Base-by-base conservation (phyloP, 495 filamentous ascomycete genomes). In the Penicillium tannophilum region DNA sequence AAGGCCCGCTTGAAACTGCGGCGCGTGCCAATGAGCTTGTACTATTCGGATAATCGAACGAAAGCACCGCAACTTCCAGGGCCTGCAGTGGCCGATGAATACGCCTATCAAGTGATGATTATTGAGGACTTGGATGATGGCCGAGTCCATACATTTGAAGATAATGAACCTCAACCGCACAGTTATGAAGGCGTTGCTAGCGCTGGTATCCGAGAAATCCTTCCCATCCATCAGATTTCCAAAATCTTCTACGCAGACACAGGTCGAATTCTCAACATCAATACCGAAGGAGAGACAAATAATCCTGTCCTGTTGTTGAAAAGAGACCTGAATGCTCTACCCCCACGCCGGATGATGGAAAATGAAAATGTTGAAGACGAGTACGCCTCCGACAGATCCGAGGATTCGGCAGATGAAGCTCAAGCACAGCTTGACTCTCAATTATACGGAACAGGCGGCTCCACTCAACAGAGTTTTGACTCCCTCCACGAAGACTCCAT, bases 161-260 rank as follows among this genome's bases (percentile, higher is more conserved):
- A 90, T 0, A 71, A 69, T 31, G 80, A 85, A 26, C 65, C 76
- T 6, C 81, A 83, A 56, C 87, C 90, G 20, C 76, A 80, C 7
- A 76, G 72, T 0, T 96, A 85, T 62, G 90, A 91, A 61, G 91
- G 87, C 31, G 78, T 97, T 20, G 54, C 72, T 8, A 68, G 73
- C 26, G 93, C 94, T 23, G 95, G 95, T 6, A 86, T 98, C 19
- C 80, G 92, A 31, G 90, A 96, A 63, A 80, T 86, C 28, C 79
- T 99, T 6, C 94, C 95, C 0, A 87, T 99, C 33, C 88, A 95
- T 68, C 88, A 98, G 64, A 85, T 98, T 10, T 90, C 91, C 23
- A 98, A 95, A 64, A 94, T 99, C 24, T 98, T 99, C 72, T 99
- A 98, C 63, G 93, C 94, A 14, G 91, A 97, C 63, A 97, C 94